Evolutionary conservation across 2,329 filamentous ascomycete genomes (phyloP).

Genomic region (Trichoderma sp.): DNA sequence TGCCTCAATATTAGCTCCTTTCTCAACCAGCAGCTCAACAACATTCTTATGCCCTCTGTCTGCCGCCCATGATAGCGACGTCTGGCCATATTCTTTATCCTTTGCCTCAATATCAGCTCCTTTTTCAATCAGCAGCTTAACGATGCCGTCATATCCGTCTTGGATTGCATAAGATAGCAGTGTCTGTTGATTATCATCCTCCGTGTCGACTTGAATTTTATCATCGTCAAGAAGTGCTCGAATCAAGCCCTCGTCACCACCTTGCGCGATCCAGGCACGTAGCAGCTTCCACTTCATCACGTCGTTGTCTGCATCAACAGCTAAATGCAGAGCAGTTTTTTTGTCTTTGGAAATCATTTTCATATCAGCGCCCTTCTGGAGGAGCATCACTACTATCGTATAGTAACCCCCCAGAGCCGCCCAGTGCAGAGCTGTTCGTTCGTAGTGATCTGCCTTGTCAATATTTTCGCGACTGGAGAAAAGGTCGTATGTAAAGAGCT

Average conservation of each 20-base stretch:
- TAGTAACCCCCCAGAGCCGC: background rate
- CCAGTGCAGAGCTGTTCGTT: background rate
- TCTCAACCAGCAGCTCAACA: background rate
- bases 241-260: background rate
- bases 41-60: background rate
- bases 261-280: background rate
- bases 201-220: background rate
- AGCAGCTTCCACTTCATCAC: background rate
- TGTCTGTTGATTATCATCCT: background rate
- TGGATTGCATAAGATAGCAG: background rate
- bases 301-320: background rate
- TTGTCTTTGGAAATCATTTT: background rate
- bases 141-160: background rate
- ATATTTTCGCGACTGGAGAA: background rate
- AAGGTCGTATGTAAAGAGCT: background rate
- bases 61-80: background rate
- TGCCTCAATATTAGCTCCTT: background rate
- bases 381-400: accelerated
- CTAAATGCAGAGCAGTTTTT: background rate
- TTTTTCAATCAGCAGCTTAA: background rate
- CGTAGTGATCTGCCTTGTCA: background rate
- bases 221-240: background rate
- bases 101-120: background rate
- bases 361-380: background rate
- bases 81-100: background rate